These are phyloP conservation scores for Podospora comata DNA, from an alignment of 495 filamentous ascomycete genomes.

Conservation along the genomic window DNA sequence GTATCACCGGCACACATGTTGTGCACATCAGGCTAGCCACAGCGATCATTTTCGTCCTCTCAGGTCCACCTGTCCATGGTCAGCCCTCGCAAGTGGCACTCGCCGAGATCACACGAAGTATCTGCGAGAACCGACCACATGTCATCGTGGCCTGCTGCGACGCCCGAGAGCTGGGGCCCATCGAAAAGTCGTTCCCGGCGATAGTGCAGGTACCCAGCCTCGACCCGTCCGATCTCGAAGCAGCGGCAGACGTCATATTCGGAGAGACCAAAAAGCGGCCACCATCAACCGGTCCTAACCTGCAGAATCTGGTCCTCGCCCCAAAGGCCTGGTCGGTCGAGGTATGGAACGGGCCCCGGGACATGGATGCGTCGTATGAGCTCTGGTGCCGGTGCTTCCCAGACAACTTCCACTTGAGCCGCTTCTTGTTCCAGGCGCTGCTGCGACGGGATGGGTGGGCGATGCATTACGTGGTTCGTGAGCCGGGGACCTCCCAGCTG, in stretches of 20 bases:
- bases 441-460: conserved; percentile 59
- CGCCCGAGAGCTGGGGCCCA: conserved; percentile 33
- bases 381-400: conserved; percentile 52
- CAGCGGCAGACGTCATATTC: conserved; percentile 55
- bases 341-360: conserved; percentile 43
- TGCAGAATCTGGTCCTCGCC: conserved; percentile 40
- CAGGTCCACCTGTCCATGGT: conserved; percentile 36
- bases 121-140: conserved; percentile 50
- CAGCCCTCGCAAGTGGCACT: conserved; percentile 43
- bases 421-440: conserved; percentile 47
- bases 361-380: conserved; percentile 41
- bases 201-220: conserved; percentile 49
- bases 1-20: conserved; percentile 58
- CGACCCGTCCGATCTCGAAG: conserved; percentile 49
- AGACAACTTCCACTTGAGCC: conserved; percentile 43
- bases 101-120: conserved; percentile 40
- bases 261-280: conserved; percentile 27
- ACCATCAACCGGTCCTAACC: conserved; percentile 16
- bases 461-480: conserved; percentile 60
- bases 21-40: conserved; percentile 56
- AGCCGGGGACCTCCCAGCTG: conserved; percentile 46
- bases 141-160: conserved; percentile 50
- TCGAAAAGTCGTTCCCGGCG: conserved; percentile 44
- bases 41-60: conserved; percentile 53
- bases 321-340: conserved; percentile 48